Evolutionary conservation across 2,329 filamentous ascomycete species (phyloP), one percentile per base, ranked within the genome.

Genomic region (Pseudodiploospora longispora): DNA sequence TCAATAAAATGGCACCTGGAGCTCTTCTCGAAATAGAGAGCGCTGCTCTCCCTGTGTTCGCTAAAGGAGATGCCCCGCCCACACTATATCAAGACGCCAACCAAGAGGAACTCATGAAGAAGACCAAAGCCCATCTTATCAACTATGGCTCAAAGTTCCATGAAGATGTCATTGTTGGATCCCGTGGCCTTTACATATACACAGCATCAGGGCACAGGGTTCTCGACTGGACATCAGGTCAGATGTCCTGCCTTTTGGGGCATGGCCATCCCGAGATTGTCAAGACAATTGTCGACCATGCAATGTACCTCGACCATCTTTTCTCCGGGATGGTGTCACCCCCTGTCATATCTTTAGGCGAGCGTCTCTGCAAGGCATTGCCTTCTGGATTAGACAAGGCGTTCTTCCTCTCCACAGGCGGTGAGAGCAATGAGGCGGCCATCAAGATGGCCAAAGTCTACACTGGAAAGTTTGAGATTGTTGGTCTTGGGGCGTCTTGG

Each of bases 391-490:
- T 82, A 0, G 70, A 76, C 47, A 74, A 75, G 48, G 69, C 76
- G 1, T 72, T 80, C 54, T 81, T 82, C 50, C 63, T 80, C 7
- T 75, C 65, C 41, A 82, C 77, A 0, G 77, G 77, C 1, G 70
- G 67, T 3, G 76, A 82, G 55, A 71, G 66, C 37, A 77, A 71
- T 47, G 80, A 85, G 50, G 78, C 77, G 3, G 80, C 80, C 2
- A 79, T 84, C 46, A 76, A 78, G 45, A 68, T 84, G 51, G 80
- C 80, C 4, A 84, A 84, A 52, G 63, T 72, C 7, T 80, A 73
- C 53, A 84, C 80, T 0, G 77, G 78, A 1, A 82, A 80, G 41
- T 83, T 78, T 52, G 78, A 84, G 55, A 71, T 85, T 41, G 76
- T 83, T 5, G 80, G 68, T 0, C 63, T 83, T 12, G 70, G 69